Conservation (phyloP, 1,139 yeast genomes). For the Pichia sp. region DNA sequence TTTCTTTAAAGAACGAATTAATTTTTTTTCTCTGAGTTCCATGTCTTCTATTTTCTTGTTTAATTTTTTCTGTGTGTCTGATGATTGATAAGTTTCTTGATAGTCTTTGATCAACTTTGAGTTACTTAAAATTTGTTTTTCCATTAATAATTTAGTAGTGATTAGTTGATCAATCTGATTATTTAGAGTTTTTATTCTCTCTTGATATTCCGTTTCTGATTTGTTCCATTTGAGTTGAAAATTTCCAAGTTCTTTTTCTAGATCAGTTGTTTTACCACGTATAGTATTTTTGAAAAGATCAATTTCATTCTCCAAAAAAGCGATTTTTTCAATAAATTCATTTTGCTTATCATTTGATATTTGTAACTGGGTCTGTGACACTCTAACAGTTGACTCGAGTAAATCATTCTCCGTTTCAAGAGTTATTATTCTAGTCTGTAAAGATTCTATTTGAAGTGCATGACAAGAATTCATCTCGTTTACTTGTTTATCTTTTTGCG, state of each 20-base stretch:
- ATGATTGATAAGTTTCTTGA: not conserved
- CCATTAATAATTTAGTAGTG: not conserved
- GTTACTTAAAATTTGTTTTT: not conserved
- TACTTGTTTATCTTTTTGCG: not conserved
- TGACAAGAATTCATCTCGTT: constrained; percentile 2
- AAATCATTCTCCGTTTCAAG: constrained; percentile 24
- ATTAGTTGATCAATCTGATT: not conserved
- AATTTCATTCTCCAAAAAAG: constrained; percentile 21
- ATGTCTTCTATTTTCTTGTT: not conserved
- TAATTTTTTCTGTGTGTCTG: not conserved
- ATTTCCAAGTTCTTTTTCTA: not conserved
- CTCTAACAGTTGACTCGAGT: constrained; percentile 20
- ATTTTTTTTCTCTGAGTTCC: not conserved
- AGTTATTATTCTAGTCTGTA: constrained; percentile 3
- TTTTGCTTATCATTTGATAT: constrained; percentile 16
- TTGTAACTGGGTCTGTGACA: constrained; percentile 8
- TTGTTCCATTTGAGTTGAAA: not conserved
- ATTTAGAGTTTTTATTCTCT: not conserved
- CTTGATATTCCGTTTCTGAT: not conserved
- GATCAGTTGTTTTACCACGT: not conserved
- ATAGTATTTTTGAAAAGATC: constrained; percentile 1
- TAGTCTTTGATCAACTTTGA: not conserved
- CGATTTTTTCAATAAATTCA: constrained; percentile 21
- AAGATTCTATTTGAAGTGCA: not conserved
- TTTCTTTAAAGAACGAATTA: not conserved